phyloP scores from a whole-genome alignment of 495 filamentous ascomycete genomes.

The Extremus antarcticus region DNA sequence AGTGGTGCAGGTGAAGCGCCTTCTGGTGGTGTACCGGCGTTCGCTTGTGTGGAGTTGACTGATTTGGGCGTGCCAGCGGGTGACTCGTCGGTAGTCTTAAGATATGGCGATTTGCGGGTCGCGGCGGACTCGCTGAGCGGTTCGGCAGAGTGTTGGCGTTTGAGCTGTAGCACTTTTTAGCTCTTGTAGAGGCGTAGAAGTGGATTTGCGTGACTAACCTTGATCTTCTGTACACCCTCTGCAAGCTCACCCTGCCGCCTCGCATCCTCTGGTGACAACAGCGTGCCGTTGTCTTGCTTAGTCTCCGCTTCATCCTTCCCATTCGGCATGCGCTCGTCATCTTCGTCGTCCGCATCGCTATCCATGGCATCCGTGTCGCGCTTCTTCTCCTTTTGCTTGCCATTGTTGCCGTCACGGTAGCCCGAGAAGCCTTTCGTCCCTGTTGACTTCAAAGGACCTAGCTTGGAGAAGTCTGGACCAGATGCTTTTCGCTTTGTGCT shows the following conservation, averaged over 20 bases:
- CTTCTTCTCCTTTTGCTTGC: conserved; percentile 40
- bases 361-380: conserved; percentile 59
- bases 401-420: conserved; percentile 64
- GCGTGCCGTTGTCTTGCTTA: conserved; percentile 49
- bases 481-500: conserved; percentile 60
- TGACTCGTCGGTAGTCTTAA: conserved; percentile 14
- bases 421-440: conserved; percentile 82
- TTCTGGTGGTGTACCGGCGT: conserved; percentile 16
- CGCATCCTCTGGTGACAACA: conserved; percentile 67
- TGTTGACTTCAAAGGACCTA: conserved; percentile 70
- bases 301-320: conserved; percentile 59
- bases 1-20: conserved; percentile 27
- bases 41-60: conserved; percentile 17
- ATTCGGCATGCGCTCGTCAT: conserved; percentile 35
- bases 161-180: conserved; percentile 50
- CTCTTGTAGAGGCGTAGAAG: neutral
- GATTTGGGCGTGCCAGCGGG: conserved; percentile 15
- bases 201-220: conserved; percentile 47
- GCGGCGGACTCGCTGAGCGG: conserved; percentile 44
- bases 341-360: conserved; percentile 55
- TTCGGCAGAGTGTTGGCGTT: conserved; percentile 86
- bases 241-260: conserved; percentile 73
- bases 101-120: conserved; percentile 25
- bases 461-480: conserved; percentile 69
- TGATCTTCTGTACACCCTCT: conserved; percentile 84